Evolutionary conservation across 371 early-diverging fungal genomes (phyloP).

Genomic region (Mortierella sp.): DNA sequence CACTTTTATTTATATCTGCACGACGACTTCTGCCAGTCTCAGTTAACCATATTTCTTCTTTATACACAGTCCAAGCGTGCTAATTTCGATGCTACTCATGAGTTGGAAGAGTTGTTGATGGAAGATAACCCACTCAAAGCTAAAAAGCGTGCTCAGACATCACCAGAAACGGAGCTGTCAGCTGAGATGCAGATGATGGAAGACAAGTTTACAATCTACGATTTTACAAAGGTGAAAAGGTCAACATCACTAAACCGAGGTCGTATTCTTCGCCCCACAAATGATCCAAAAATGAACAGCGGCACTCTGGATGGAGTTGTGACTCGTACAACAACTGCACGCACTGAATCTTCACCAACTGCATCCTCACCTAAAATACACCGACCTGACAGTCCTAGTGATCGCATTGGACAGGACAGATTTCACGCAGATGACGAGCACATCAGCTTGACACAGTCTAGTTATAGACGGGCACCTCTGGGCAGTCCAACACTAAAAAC

Average conservation of each 20-base stretch:
- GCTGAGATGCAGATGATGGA: constrained; percentile 71
- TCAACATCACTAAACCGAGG: constrained; percentile 35
- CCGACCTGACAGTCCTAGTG: constrained; percentile 38
- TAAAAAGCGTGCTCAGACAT: constrained; percentile 57
- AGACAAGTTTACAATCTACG: constrained; percentile 71
- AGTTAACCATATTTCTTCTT: neutral
- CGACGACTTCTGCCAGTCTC: no score
- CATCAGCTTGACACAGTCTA: constrained; percentile 17
- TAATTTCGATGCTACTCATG: constrained; percentile 95
- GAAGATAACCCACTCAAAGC: constrained; percentile 85
- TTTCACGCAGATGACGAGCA: constrained; percentile 41
- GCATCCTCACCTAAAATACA: constrained; percentile 3
- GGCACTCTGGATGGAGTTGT: constrained; percentile 52
- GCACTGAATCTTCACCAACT: constrained; percentile 5
- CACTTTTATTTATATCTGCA: neutral
- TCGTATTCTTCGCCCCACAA: constrained; percentile 30
- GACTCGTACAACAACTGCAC: constrained; percentile 7
- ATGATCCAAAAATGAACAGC: constrained; percentile 45
- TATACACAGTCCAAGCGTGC: constrained; percentile 67
- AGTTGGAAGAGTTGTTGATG: constrained; percentile 90
- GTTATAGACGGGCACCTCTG: constrained; percentile 16
- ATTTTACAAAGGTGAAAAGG: constrained; percentile 66
- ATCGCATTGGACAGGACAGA: constrained; percentile 50
- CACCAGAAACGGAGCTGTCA: constrained; percentile 57
- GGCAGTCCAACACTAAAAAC: constrained; percentile 9